Evolutionary conservation across 768 basidiomycete genomes (phyloP).

Genomic region (Stropharia rugosoannulata): DNA sequence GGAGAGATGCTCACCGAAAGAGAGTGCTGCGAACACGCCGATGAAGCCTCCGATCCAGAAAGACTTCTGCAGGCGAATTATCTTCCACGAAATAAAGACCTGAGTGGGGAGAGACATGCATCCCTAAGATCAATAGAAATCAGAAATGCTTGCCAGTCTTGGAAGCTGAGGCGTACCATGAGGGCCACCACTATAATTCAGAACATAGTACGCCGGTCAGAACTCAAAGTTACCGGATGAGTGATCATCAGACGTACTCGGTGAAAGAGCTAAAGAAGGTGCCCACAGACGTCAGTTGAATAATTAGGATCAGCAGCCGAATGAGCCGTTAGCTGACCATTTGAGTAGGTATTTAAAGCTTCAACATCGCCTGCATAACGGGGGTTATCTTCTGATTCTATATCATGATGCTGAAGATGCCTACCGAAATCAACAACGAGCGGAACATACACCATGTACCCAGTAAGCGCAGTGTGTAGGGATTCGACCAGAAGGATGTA

Average conservation of each 20-base stretch:
- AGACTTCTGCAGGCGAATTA: slow-evolving; percentile 15
- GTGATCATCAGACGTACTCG: neutral
- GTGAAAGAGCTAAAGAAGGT: neutral
- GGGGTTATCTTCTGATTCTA: neutral
- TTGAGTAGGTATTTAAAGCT: neutral
- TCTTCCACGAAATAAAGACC: slow-evolving; percentile 21
- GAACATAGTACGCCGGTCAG: neutral
- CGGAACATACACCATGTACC: slow-evolving; percentile 22
- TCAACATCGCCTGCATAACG: neutral
- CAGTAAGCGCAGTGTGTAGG: slow-evolving; percentile 18
- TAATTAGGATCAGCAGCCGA: neutral
- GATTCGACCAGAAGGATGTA: slow-evolving; percentile 25
- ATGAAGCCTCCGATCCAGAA: slow-evolving; percentile 16
- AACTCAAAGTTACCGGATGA: neutral
- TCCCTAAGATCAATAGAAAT: slow-evolving; percentile 6
- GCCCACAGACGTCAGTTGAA: neutral
- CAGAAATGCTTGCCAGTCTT: neutral
- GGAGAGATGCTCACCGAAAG: slow-evolving; percentile 10
- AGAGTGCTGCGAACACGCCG: slow-evolving; percentile 9
- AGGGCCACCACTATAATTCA: slow-evolving; percentile 1
- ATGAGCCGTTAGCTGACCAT: neutral
- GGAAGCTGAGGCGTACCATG: neutral
- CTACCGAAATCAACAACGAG: slow-evolving; percentile 20
- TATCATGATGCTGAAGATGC: neutral
- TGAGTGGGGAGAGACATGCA: slow-evolving; percentile 22